Conservation (phyloP, 139 green algal genomes). For the Mychonastes homosphaera region DNA sequence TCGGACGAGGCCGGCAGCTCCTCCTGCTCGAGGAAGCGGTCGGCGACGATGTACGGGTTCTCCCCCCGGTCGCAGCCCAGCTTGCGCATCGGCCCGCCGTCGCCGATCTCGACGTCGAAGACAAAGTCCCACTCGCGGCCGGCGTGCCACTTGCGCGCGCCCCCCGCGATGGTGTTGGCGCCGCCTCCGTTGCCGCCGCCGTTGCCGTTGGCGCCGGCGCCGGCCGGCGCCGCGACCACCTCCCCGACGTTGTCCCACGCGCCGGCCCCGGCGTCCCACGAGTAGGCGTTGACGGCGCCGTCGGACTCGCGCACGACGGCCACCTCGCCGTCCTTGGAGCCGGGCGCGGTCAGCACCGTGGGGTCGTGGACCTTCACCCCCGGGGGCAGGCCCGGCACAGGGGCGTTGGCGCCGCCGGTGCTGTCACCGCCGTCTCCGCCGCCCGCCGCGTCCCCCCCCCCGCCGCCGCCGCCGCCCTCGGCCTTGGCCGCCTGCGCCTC, state of each 20-base stretch:
- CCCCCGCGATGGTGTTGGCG: slow-evolving; percentile 19
- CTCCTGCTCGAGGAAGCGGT: slow-evolving; percentile 71
- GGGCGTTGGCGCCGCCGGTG: background rate
- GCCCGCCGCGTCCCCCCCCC: slow-evolving; percentile 3
- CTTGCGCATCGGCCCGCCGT: slow-evolving; percentile 42
- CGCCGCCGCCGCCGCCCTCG: slow-evolving; percentile 8
- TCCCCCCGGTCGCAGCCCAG: slow-evolving; percentile 61
- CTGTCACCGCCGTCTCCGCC: background rate
- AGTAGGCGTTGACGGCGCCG: slow-evolving; percentile 63
- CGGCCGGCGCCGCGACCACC: slow-evolving; percentile 48
- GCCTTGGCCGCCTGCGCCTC: slow-evolving; percentile 14
- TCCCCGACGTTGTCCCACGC: slow-evolving; percentile 83
- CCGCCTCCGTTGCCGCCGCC: background rate
- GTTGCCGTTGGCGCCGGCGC: background rate
- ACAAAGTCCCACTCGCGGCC: slow-evolving; percentile 74
- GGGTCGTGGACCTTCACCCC: slow-evolving; percentile 36
- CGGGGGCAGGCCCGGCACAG: slow-evolving; percentile 25
- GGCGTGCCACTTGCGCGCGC: slow-evolving; percentile 29
- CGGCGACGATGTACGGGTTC: slow-evolving; percentile 85
- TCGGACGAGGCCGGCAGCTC: slow-evolving; percentile 43
- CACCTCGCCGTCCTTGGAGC: slow-evolving; percentile 31
- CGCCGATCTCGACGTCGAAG: slow-evolving; percentile 95
- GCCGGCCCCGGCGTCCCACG: slow-evolving; percentile 47
- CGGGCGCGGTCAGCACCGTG: slow-evolving; percentile 20
- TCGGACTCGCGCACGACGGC: slow-evolving; percentile 52